phyloP scores from a whole-genome alignment of 2,329 filamentous ascomycete genomes.

The Grosmannia huntii region DNA sequence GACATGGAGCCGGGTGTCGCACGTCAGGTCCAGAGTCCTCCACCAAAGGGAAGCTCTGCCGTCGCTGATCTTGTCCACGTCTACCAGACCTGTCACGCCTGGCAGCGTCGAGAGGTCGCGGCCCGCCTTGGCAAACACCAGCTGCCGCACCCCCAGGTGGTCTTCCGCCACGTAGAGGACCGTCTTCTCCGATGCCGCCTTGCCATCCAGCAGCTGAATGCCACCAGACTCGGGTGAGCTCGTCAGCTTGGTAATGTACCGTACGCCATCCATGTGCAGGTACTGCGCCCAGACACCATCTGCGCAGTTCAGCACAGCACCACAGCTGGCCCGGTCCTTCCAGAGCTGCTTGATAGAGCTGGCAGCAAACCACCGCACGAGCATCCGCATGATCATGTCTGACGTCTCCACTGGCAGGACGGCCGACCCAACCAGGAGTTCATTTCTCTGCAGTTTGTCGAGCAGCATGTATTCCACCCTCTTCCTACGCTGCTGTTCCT shows the following conservation, averaged over 20 bases:
- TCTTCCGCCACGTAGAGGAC: slow-evolving; percentile 1
- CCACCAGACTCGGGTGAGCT: background rate
- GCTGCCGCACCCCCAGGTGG: background rate
- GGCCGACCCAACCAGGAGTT: background rate
- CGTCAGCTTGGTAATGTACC: background rate
- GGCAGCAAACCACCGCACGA: background rate
- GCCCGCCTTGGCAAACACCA: background rate
- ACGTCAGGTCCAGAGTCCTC: background rate
- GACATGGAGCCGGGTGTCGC: background rate
- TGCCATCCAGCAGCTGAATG: background rate
- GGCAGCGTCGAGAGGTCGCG: background rate
- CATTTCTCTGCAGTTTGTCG: background rate
- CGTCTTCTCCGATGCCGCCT: background rate
- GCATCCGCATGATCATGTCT: background rate
- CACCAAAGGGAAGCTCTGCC: background rate
- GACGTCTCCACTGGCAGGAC: background rate
- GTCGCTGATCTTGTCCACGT: background rate
- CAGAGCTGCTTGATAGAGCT: background rate
- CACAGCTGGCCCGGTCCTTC: background rate
- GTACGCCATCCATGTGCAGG: background rate
- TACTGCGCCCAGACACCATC: slow-evolving; percentile 1
- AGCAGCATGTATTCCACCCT: background rate
- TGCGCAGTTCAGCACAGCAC: background rate
- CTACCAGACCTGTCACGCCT: background rate
- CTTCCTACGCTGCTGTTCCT: background rate